phyloP scores from a whole-genome alignment of 2,329 filamentous ascomycete species.

The Diaporthe vexans region DNA sequence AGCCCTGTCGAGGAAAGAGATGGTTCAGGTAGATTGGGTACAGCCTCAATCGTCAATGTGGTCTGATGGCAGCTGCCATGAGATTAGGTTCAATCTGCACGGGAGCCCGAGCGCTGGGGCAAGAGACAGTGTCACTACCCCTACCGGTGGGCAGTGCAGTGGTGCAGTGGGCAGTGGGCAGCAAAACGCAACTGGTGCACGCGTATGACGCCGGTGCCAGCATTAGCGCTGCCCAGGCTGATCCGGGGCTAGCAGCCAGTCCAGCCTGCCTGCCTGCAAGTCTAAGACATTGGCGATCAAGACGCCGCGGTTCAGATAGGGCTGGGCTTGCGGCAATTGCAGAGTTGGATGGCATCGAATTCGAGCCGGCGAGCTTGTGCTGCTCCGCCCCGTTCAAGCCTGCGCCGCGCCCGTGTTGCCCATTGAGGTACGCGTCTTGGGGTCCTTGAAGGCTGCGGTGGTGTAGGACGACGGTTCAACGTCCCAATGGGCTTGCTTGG shows the following conservation, averaged over 20 bases:
- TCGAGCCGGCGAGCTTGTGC: background rate
- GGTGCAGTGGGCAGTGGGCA: conserved; percentile 17
- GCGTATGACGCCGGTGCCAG: background rate
- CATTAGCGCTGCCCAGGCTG: background rate
- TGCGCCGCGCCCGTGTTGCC: conserved; percentile 32
- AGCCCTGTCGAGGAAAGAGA: conserved; percentile 24
- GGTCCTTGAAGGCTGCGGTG: background rate
- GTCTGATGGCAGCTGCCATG: conserved; percentile 14
- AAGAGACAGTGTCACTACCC: background rate
- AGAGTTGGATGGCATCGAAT: background rate
- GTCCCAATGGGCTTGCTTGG: no score
- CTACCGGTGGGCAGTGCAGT: background rate
- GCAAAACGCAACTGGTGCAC: background rate
- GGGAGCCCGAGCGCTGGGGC: conserved; percentile 13
- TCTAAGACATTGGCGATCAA: conserved; percentile 31
- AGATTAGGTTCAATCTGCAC: conserved; percentile 29
- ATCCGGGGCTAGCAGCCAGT: conserved; percentile 12
- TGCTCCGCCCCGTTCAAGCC: conserved; percentile 28
- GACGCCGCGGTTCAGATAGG: conserved; percentile 19
- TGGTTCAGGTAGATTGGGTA: conserved; percentile 22
- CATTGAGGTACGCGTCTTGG: conserved; percentile 18
- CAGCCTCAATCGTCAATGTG: conserved; percentile 33
- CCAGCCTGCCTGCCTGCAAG: conserved; percentile 20
- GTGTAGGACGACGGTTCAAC: no score
- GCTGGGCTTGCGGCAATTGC: conserved; percentile 19